These are phyloP conservation scores for Diaporthe vexans DNA, from an alignment of 2,329 filamentous ascomycete genomes.

Conservation along the genomic window DNA sequence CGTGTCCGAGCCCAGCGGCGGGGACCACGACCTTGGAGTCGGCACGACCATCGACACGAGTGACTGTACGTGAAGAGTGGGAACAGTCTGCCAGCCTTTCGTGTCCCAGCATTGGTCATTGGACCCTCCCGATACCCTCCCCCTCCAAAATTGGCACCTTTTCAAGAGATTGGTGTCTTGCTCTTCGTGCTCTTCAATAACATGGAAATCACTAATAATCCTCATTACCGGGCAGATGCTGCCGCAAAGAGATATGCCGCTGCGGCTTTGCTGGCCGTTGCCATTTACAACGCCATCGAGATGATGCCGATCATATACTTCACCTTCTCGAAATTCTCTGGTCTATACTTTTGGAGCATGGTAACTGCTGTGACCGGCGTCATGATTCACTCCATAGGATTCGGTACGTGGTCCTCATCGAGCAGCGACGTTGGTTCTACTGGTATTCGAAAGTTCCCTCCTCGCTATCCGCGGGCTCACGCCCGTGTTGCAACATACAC, in stretches of 20 bases:
- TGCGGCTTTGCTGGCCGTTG: slow-evolving; percentile 34
- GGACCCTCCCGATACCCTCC: background rate
- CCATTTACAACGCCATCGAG: slow-evolving; percentile 37
- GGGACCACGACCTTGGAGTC: slow-evolving; percentile 26
- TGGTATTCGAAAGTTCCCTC: background rate
- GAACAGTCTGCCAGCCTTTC: background rate
- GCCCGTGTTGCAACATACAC: too few species aligned
- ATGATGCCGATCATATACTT: slow-evolving; percentile 36
- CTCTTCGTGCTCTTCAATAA: background rate
- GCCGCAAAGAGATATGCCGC: slow-evolving; percentile 35
- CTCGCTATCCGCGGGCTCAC: background rate
- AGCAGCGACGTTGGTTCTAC: background rate
- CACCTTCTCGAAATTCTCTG: slow-evolving; percentile 41
- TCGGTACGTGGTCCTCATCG: slow-evolving; percentile 51
- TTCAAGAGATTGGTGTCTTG: background rate
- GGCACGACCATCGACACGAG: slow-evolving; percentile 28
- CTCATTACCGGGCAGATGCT: slow-evolving; percentile 20
- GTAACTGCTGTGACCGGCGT: slow-evolving; percentile 53
- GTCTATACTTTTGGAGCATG: slow-evolving; percentile 58
- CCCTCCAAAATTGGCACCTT: background rate
- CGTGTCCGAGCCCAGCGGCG: background rate
- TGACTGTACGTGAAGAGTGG: slow-evolving; percentile 18
- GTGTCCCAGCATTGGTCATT: background rate
- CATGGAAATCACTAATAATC: slow-evolving; percentile 24
- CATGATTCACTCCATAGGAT: slow-evolving; percentile 57